Evolutionary conservation across 352 stramenopile genomes (phyloP), one percentile per base, ranked within the genome.

Genomic region (Aphanomyces astaci): DNA sequence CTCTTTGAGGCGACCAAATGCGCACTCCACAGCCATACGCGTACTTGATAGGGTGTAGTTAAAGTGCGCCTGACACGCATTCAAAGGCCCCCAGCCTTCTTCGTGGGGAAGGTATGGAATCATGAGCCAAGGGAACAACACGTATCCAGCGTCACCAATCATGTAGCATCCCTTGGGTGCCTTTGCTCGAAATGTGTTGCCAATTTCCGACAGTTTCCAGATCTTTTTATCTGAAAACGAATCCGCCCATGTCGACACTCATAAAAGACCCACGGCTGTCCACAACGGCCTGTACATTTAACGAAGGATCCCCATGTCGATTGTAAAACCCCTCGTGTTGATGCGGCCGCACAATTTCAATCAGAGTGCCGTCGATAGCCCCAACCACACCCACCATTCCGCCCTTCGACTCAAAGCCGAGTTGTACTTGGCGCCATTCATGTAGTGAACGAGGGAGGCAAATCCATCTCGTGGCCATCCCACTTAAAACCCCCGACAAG

Each of bases 221-320:
- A 1, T n/a, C n/a, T n/a, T 49, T 24, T 56, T 24, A 22, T 56
- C 1, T 13, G 48, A 32, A 36, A 24, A 60, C 4, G 55, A 64
- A 9, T 33, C 55, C 7, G 31, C 19, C 0, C 55, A 13, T 15
- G 7, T 43, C 25, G 11, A 63, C 53, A 13, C 22, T 43, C 31
- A 33, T n/a, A 24, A 66, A 66, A 22, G 30, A 31, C 13, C 19
- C 48, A 0, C 25, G 15, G 22, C 10, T 13, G 62, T 68, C 62
- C 4, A 68, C 62, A n/a, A 62, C 62, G 25, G 62, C 62, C 36
- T 68, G 62, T 0, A 60, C 62, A 28, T 68, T 68, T 19, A 68
- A n/a, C 4, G 62, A 53, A 15, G 62, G 62, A 7, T 60, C 51
- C 2, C 43, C 62, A 15, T 68, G 28, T 28, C 62, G 45, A 49